Percentiles rank a stretch among this genome's conserved stretches.
Evolutionary conservation across 208 protist genomes (phyloP).

Genomic region (Acanthamoeba lenticulata): DNA sequence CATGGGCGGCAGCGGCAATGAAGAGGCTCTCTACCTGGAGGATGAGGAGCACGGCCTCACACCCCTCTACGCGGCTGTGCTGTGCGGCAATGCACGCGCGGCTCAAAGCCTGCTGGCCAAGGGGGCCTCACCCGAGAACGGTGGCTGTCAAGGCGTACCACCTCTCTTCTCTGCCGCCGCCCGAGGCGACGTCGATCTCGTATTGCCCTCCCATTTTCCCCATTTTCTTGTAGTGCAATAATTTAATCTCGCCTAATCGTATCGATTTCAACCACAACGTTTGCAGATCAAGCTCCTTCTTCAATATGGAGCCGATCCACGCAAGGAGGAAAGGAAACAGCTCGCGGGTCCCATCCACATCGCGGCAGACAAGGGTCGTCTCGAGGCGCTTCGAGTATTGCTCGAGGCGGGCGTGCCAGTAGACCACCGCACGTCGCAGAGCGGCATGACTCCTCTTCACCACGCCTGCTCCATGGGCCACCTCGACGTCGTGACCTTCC

Average conservation of each 20-base stretch:
- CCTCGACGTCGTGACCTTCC: not conserved
- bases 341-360: not conserved
- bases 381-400: not conserved
- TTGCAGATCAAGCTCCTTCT: no score
- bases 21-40: not conserved
- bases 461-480: not conserved
- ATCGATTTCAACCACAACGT: no score
- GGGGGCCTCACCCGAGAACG: not conserved
- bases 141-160: not conserved
- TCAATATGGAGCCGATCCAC: not conserved
- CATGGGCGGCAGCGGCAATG: not conserved
- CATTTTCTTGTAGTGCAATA: no score
- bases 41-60: conserved; percentile 15
- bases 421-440: not conserved
- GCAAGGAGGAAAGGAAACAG: not conserved
- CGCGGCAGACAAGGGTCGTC: not conserved
- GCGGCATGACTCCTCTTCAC: conserved; percentile 21
- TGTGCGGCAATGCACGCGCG: not conserved
- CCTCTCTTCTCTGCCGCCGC: conserved; percentile 10
- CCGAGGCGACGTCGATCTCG: not conserved
- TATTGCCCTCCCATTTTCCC: no score
- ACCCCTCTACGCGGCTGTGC: not conserved
- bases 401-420: not conserved
- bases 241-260: no score
- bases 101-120: not conserved